These are phyloP conservation scores for Chalciporus sphaerocephalus DNA, from an alignment of 768 basidiomycete species.

Conservation along the genomic window DNA sequence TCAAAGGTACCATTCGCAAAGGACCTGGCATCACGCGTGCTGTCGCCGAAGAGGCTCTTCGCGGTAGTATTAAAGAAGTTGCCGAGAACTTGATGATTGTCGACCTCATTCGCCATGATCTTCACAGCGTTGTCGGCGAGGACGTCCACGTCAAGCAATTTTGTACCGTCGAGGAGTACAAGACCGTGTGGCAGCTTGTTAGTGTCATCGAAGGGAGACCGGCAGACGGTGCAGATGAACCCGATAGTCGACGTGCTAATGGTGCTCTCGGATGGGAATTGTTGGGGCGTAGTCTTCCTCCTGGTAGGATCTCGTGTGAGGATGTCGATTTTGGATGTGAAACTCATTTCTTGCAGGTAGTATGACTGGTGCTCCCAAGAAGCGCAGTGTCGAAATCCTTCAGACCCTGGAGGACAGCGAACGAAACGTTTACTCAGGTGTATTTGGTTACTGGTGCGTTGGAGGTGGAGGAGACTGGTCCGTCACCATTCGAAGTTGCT, in stretches of 20 bases:
- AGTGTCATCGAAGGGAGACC: slow-evolving; percentile 83
- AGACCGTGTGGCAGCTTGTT: slow-evolving; percentile 93
- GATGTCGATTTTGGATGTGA: slow-evolving; percentile 1
- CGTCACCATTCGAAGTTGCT: slow-evolving; percentile 90
- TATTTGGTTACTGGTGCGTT: slow-evolving; percentile 89
- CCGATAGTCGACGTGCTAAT: slow-evolving; percentile 34
- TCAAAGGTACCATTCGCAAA: slow-evolving; percentile 88
- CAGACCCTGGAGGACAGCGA: slow-evolving; percentile 69
- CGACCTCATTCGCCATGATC: slow-evolving; percentile 90
- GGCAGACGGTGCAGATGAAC: slow-evolving; percentile 30
- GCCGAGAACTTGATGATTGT: slow-evolving; percentile 99
- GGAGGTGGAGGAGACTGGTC: slow-evolving; percentile 90
- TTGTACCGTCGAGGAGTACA: slow-evolving; percentile 85
- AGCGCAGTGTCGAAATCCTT: slow-evolving; percentile 87
- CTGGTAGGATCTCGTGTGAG: slow-evolving; percentile 49
- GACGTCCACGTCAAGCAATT: slow-evolving; percentile 81
- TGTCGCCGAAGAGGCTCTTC: slow-evolving; percentile 59
- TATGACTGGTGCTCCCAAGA: slow-evolving; percentile 97
- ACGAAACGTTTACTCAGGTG: slow-evolving; percentile 85
- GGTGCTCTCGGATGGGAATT: slow-evolving; percentile 72
- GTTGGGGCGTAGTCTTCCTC: slow-evolving; percentile 74
- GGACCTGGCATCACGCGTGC: slow-evolving; percentile 57
- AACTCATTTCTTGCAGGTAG: slow-evolving; percentile 51
- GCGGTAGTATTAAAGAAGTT: slow-evolving; percentile 78
- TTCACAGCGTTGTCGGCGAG: slow-evolving; percentile 79